Evolutionary conservation across 1,284 basidiomycete genomes (phyloP).

Genomic region (Papiliotrema fonsecae): DNA sequence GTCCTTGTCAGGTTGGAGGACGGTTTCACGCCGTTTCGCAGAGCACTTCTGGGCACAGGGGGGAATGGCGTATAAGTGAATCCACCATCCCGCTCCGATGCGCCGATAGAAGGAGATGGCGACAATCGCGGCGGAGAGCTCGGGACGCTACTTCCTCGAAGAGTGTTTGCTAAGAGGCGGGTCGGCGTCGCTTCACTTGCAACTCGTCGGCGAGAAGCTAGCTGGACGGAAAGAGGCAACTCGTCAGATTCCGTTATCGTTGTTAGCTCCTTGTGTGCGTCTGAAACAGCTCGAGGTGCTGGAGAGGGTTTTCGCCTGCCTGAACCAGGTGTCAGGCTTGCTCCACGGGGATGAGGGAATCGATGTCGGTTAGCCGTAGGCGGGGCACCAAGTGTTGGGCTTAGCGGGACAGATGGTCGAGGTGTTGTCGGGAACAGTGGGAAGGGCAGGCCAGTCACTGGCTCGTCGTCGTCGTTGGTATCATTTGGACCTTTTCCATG

Average conservation of each 20-base stretch:
- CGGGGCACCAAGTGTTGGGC: slow-evolving; percentile 21
- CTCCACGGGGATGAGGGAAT: neutral
- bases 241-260: slow-evolving; percentile 23
- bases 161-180: slow-evolving; percentile 7
- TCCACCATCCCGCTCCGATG: slow-evolving; percentile 9
- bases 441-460: slow-evolving; percentile 8
- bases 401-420: slow-evolving; percentile 14
- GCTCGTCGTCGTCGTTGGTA: neutral
- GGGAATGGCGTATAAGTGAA: slow-evolving; percentile 17
- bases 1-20: neutral
- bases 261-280: slow-evolving; percentile 26
- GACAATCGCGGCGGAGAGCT: slow-evolving; percentile 23
- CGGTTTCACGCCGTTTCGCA: neutral
- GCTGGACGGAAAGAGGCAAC: neutral
- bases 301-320: slow-evolving; percentile 4
- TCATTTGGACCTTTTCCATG: neutral
- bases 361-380: slow-evolving; percentile 8
- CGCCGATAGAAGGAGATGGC: slow-evolving; percentile 28
- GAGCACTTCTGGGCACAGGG: slow-evolving; percentile 1
- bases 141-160: slow-evolving; percentile 6
- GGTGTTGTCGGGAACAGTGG: slow-evolving; percentile 25
- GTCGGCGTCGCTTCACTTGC: slow-evolving; percentile 4
- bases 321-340: slow-evolving; percentile 15
- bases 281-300: slow-evolving; percentile 14
- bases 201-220: slow-evolving; percentile 3